Evolutionary conservation across 257 asterid species (phyloP).

Genomic region (Ocimum tenuiflorum): DNA sequence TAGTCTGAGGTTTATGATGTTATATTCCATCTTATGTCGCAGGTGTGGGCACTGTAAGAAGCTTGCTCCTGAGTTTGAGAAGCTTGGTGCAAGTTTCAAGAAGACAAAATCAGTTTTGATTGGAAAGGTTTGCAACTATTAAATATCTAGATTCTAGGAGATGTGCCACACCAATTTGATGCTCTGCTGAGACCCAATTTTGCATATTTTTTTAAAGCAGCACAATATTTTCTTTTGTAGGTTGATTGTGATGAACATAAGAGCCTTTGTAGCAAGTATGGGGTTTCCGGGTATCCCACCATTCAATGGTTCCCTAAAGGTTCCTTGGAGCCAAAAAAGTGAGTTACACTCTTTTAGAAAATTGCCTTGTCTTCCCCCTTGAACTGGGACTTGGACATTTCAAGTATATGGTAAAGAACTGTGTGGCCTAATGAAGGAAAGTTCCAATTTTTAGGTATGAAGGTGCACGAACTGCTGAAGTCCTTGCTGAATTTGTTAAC

Average conservation of each 20-base stretch:
- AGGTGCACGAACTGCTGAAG: conserved; percentile 72
- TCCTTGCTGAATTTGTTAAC: conserved; percentile 71
- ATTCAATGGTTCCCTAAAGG: conserved; percentile 95
- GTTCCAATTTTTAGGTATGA: conserved; percentile 48
- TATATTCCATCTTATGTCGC: conserved; percentile 18
- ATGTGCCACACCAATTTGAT: background rate
- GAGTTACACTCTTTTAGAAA: conserved; percentile 22
- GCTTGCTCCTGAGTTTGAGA: conserved; percentile 91
- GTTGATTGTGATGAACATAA: conserved; percentile 93
- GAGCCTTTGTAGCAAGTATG: conserved; percentile 72
- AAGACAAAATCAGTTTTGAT: conserved; percentile 84
- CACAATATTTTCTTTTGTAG: conserved; percentile 32
- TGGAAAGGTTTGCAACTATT: conserved; percentile 55
- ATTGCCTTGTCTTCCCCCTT: background rate
- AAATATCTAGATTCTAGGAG: background rate
- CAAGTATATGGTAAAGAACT: background rate
- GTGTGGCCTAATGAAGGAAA: conserved; percentile 1
- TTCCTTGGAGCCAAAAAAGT: conserved; percentile 83
- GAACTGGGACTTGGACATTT: background rate
- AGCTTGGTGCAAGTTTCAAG: conserved; percentile 88
- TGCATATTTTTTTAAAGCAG: background rate
- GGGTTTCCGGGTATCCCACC: conserved; percentile 89
- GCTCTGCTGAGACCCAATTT: background rate
- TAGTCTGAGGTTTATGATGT: conserved; percentile 4
- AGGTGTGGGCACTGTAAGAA: conserved; percentile 99